phyloP scores from a whole-genome alignment of 768 basidiomycete species.

The Trametes villosa region DNA sequence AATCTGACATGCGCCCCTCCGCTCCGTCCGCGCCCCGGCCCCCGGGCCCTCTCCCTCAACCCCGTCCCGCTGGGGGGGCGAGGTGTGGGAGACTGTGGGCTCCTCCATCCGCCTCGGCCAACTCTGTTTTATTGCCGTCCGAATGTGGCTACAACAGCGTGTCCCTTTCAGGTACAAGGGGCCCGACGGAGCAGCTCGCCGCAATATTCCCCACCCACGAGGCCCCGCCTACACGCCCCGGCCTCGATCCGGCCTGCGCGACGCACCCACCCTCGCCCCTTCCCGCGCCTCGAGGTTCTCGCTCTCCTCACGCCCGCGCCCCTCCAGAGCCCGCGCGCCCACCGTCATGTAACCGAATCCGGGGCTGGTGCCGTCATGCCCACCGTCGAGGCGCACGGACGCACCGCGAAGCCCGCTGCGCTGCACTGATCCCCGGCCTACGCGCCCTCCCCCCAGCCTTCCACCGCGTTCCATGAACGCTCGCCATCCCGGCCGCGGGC shows the following conservation, averaged over 20 bases:
- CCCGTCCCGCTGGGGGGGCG: background rate
- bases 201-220: slow-evolving; percentile 21
- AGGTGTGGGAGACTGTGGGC: background rate
- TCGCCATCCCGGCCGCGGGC: background rate
- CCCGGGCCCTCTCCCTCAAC: background rate
- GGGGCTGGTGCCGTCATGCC: background rate
- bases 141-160: slow-evolving; percentile 16
- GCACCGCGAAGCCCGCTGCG: background rate
- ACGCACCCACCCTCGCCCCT: background rate
- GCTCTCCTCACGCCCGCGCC: background rate
- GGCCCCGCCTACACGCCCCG: background rate
- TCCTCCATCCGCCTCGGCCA: background rate
- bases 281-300: background rate
- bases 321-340: background rate
- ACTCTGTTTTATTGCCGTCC: slow-evolving; percentile 18
- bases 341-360: background rate
- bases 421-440: background rate
- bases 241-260: background rate
- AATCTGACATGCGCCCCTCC: background rate
- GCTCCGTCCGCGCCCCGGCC: background rate
- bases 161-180: slow-evolving; percentile 6
- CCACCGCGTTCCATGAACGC: background rate
- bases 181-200: slow-evolving; percentile 21
- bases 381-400: background rate
- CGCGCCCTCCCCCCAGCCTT: background rate